These are phyloP conservation scores for Fusarium decemcellulare DNA, from an alignment of 2,329 filamentous ascomycete genomes.

Conservation along the genomic window DNA sequence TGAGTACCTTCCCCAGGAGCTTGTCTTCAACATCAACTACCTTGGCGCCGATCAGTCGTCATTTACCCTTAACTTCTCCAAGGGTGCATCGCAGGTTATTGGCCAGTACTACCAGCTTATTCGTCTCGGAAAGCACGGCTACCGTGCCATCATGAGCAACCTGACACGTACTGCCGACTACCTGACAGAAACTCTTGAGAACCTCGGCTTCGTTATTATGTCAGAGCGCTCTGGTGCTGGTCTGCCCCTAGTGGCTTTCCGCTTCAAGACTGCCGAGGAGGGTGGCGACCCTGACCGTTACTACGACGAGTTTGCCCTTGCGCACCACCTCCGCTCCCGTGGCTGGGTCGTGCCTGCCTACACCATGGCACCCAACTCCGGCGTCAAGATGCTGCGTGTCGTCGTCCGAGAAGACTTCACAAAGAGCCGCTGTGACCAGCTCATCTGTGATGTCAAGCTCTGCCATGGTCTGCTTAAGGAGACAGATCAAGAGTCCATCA, in stretches of 20 bases:
- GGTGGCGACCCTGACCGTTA: conserved; percentile 64
- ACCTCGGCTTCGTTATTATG: conserved; percentile 89
- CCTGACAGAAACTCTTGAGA: conserved; percentile 79
- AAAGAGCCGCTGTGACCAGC: conserved; percentile 82
- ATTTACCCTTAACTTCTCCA: conserved; percentile 98
- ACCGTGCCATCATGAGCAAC: conserved; percentile 94
- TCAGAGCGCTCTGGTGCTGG: conserved; percentile 83
- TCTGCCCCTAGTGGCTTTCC: conserved; percentile 91
- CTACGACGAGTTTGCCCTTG: conserved; percentile 83
- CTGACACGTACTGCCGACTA: conserved; percentile 92
- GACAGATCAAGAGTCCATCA: conserved; percentile 80
- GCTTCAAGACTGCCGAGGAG: conserved; percentile 72
- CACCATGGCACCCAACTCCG: conserved; percentile 95
- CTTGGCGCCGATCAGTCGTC: conserved; percentile 95
- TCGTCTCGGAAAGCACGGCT: conserved; percentile 92
- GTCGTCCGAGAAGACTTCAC: conserved; percentile 96
- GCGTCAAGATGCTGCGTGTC: conserved; percentile 91
- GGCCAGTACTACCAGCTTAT: conserved; percentile 99
- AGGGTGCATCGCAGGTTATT: conserved; percentile 94
- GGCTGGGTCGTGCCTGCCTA: conserved; percentile 97
- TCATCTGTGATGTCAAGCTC: conserved; percentile 85
- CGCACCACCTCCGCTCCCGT: conserved; percentile 87
- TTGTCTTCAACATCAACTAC: conserved; percentile 99
- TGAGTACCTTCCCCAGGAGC: conserved; percentile 87
- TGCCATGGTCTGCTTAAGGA: conserved; percentile 79